Percentiles rank a stretch among this genome's conserved stretches.
Conservation (phyloP, 2,329 filamentous ascomycete species). For the Fusarium sambucinum region DNA sequence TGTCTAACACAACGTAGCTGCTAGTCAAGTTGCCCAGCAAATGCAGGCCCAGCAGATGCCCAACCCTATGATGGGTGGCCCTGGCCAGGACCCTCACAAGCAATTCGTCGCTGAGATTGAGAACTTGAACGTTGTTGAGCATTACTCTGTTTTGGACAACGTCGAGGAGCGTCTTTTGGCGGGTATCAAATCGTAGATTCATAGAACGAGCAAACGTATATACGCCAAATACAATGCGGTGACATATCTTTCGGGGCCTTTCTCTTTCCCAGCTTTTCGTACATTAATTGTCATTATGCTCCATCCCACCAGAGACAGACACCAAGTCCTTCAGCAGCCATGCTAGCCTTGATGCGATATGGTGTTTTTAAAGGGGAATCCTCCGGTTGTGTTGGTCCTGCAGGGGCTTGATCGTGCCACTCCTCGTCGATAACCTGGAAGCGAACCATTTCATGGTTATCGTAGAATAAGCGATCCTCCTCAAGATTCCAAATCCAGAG, state of each 20-base stretch:
- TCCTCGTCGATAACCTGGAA: constrained; percentile 88
- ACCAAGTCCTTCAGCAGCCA: constrained; percentile 72
- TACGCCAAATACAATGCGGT: constrained; percentile 44
- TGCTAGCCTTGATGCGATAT: constrained; percentile 75
- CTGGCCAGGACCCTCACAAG: constrained; percentile 95
- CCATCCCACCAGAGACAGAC: constrained; percentile 74
- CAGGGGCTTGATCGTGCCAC: constrained; percentile 89
- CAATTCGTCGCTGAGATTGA: constrained; percentile 92
- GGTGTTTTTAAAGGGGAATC: constrained; percentile 73
- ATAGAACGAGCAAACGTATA: constrained; percentile 47
- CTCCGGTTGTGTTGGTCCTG: constrained; percentile 72
- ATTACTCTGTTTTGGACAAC: constrained; percentile 89
- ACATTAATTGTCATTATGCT: constrained; percentile 34
- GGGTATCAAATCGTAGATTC: constrained; percentile 58
- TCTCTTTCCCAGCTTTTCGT: constrained; percentile 18
- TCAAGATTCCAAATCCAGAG: constrained; percentile 88
- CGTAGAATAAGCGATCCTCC: constrained; percentile 82
- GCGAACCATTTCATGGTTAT: constrained; percentile 88
- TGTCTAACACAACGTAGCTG: constrained; percentile 67
- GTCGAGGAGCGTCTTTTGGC: constrained; percentile 86
- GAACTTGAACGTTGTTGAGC: constrained; percentile 94
- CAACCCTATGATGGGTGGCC: constrained; percentile 81
- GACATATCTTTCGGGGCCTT: constrained; percentile 32
- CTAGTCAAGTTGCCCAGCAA: constrained; percentile 91
- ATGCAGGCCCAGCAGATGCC: constrained; percentile 75